A percentile compares a stretch with the other conserved stretches of the same genome.
Conservation (phyloP, 2,329 filamentous ascomycete species). For the Xylariales sp. region DNA sequence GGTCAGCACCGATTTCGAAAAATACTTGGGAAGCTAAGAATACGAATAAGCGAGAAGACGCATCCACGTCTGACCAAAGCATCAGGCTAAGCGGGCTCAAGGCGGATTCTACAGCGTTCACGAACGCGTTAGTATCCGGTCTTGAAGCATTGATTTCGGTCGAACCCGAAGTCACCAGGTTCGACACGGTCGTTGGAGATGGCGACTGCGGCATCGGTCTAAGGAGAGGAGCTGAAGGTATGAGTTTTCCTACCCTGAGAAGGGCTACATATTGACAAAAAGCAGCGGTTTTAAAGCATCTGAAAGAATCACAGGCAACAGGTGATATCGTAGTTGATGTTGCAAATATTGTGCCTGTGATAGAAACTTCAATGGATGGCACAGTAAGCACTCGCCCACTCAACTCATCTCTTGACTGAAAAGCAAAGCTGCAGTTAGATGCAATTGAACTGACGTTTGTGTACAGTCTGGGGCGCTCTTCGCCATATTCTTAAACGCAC, state of each 20-base stretch:
- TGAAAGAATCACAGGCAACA: conserved; percentile 57
- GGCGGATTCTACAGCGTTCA: conserved; percentile 64
- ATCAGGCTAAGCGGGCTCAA: conserved; percentile 60
- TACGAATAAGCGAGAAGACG: conserved; percentile 58
- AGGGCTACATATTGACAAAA: conserved; percentile 12
- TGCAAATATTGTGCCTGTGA: conserved; percentile 62
- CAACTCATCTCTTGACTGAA: background rate
- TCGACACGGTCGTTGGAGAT: conserved; percentile 87
- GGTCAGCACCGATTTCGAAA: conserved; percentile 72
- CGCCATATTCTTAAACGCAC: conserved; percentile 90
- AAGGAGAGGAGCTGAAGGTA: conserved; percentile 85
- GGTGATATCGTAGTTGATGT: conserved; percentile 67
- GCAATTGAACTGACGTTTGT: conserved; percentile 6
- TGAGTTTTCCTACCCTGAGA: conserved; percentile 33
- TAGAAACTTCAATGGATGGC: conserved; percentile 70
- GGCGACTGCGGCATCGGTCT: conserved; percentile 90
- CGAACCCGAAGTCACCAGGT: conserved; percentile 78
- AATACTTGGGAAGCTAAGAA: conserved; percentile 72
- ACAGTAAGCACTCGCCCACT: conserved; percentile 63
- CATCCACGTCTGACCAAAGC: conserved; percentile 48
- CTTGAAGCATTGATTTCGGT: conserved; percentile 72
- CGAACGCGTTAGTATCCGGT: conserved; percentile 65
- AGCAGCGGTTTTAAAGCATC: conserved; percentile 64
- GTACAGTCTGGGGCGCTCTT: conserved; percentile 65
- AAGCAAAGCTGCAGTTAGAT: background rate